Conservation (phyloP, 768 basidiomycete species). For the Dentipellis fragilis region DNA sequence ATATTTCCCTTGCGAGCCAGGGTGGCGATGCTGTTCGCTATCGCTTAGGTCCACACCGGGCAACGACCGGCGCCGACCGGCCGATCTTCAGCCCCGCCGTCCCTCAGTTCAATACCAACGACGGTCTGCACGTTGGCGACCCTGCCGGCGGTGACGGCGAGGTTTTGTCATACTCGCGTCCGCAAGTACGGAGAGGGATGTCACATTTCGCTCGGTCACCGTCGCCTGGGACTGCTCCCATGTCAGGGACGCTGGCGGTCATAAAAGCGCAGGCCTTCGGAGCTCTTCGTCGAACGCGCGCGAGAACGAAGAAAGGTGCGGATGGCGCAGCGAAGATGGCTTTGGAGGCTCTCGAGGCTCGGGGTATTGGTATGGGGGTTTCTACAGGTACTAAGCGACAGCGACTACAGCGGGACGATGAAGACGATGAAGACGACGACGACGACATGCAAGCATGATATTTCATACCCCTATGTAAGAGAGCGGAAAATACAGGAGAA, state of each 20-base stretch:
- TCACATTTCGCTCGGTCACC: constrained; percentile 28
- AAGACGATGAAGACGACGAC: constrained; percentile 37
- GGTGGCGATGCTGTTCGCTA: constrained; percentile 51
- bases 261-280: constrained; percentile 90
- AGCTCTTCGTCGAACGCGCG: constrained; percentile 68
- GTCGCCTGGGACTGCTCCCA: constrained; percentile 33
- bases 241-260: constrained; percentile 78
- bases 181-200: constrained; percentile 13
- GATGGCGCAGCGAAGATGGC: constrained; percentile 69
- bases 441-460: constrained; percentile 2
- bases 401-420: constrained; percentile 32
- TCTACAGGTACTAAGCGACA: constrained; percentile 32
- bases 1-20: constrained; percentile 48
- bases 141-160: constrained; percentile 31
- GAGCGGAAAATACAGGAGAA: not conserved
- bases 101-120: constrained; percentile 39
- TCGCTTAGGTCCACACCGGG: constrained; percentile 37
- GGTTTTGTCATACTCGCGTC: constrained; percentile 15
- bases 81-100: constrained; percentile 32
- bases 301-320: constrained; percentile 60
- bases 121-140: constrained; percentile 41
- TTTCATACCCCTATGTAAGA: too few species aligned
- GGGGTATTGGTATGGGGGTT: constrained; percentile 51
- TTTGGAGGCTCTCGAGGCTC: constrained; percentile 71
- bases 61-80: constrained; percentile 40